phyloP scores from a whole-genome alignment of 768 basidiomycete genomes.

The Pholiota molesta region DNA sequence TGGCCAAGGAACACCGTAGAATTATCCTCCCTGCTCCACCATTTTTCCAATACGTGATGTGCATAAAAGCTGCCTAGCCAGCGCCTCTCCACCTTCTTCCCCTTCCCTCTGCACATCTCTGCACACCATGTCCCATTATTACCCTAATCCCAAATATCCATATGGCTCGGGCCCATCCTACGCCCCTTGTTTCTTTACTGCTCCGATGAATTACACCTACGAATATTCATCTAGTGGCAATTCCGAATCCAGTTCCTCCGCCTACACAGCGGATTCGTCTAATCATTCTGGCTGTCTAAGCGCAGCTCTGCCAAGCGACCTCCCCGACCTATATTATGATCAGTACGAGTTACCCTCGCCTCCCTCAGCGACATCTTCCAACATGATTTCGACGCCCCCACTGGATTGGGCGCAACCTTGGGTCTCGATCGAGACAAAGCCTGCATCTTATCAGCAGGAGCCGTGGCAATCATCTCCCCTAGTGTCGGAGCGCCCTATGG shows the following conservation, averaged over 20 bases:
- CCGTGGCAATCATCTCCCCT: slow-evolving; percentile 17
- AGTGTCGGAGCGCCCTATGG: slow-evolving; percentile 14
- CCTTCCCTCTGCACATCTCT: slow-evolving; percentile 19
- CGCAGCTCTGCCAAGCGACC: slow-evolving; percentile 14
- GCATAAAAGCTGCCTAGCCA: slow-evolving; percentile 14
- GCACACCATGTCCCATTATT: slow-evolving; percentile 4
- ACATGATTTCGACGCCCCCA: slow-evolving; percentile 32
- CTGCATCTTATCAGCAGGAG: slow-evolving; percentile 9
- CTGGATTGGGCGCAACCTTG: slow-evolving; percentile 21
- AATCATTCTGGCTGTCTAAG: slow-evolving; percentile 13
- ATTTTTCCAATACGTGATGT: not conserved
- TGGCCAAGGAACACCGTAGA: slow-evolving; percentile 31
- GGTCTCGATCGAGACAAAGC: not conserved
- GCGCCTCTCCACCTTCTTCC: slow-evolving; percentile 16
- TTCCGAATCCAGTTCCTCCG: too few relatives aligned
- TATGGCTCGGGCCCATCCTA: too few relatives aligned
- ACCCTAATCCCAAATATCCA: too few relatives aligned
- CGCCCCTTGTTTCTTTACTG: slow-evolving; percentile 5
- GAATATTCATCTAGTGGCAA: too few relatives aligned
- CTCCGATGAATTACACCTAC: slow-evolving; percentile 1
- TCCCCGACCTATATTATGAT: slow-evolving; percentile 32
- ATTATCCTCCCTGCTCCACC: slow-evolving; percentile 18
- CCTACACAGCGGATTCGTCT: too few relatives aligned
- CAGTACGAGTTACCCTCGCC: slow-evolving; percentile 26
- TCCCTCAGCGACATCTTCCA: slow-evolving; percentile 30